Evolutionary conservation across 1,139 yeast species (phyloP), one percentile per base, ranked within the genome.

Genomic region (Petasospora rhodanensis): DNA sequence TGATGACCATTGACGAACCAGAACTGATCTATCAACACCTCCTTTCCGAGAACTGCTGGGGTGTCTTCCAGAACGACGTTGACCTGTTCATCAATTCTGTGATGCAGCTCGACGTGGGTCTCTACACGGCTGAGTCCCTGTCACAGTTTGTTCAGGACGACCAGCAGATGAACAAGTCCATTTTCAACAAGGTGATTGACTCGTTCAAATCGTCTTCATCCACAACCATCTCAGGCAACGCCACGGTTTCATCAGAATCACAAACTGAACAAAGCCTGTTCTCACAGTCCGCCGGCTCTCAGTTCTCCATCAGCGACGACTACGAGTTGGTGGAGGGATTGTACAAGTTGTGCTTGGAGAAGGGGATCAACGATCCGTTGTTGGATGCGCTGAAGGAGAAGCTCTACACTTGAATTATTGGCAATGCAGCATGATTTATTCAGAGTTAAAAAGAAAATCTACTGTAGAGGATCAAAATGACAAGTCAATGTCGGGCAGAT

Each of bases 21-120:
- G 86, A 78, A 48, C 73, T 76, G 16, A 63, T 76, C 18, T 69
- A 76, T 45, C 81, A 76, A 49, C 80, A 74, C 40, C 61, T 79
- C 40, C 62, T 79, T 34, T 76, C 79, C 29, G 76, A 74, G 37
- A 68, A 68, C 22, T 52, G 68, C 27, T 67, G 73, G 73, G 66
- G 62, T 27, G 58, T 54, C 2, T 68, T 61, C 63, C 74, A 52
- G 4, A 49, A 50, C 24, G 63, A 63, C 34, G 62, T 60, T 63
- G 79, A 79, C 17, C 54, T 59, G 25, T 68, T 73, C 20, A 59
- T 76, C 33, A 63, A 66, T 27, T 77, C 71, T 38, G 58, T 77
- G 3, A 35, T 43, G 28, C 27, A 35, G 4, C 18, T 44, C 5
- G 10, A 29, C 9, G 38, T 60, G 18, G 36, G 42, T 10, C 45